Evolutionary conservation across 441 rosid species (phyloP).

Genomic region (Aleurites moluccanus): DNA sequence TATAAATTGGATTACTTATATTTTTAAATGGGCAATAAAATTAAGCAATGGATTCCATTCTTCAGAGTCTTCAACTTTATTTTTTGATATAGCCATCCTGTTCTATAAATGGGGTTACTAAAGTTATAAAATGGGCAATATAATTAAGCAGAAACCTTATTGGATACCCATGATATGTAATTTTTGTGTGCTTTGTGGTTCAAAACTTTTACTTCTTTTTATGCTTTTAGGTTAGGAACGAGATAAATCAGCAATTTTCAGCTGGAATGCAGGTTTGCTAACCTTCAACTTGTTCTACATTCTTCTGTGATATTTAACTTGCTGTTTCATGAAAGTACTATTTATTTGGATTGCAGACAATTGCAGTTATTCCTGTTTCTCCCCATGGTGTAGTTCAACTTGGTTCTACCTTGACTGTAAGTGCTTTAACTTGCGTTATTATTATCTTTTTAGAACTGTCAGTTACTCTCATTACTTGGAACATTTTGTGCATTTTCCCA

Average conservation of each 20-base stretch:
- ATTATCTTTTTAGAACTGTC: neutral
- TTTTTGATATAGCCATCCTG: neutral
- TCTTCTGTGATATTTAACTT: slow-evolving; percentile 2
- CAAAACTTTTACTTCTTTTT: slow-evolving; percentile 22
- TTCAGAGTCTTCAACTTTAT: neutral
- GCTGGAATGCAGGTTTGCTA: slow-evolving; percentile 85
- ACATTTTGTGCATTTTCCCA: neutral
- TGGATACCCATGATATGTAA: neutral
- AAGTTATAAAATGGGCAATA: neutral
- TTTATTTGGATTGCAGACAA: slow-evolving; percentile 53
- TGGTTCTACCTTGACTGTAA: slow-evolving; percentile 75
- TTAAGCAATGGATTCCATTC: neutral
- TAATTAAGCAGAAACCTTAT: neutral
- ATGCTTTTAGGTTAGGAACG: slow-evolving; percentile 58
- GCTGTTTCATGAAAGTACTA: slow-evolving; percentile 15
- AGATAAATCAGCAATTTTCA: slow-evolving; percentile 75
- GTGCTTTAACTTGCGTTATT: slow-evolving; percentile 21
- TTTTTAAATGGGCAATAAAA: neutral
- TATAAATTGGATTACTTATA: neutral
- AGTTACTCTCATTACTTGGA: slow-evolving; percentile 1
- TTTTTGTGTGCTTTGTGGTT: neutral
- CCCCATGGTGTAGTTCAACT: slow-evolving; percentile 91
- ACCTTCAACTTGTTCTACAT: slow-evolving; percentile 17
- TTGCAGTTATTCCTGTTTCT: slow-evolving; percentile 76
- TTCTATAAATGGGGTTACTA: neutral